Evolutionary conservation across 106 monocot species (phyloP), one percentile per base, ranked within the genome.

Genomic region (Hemerocallis citrina): DNA sequence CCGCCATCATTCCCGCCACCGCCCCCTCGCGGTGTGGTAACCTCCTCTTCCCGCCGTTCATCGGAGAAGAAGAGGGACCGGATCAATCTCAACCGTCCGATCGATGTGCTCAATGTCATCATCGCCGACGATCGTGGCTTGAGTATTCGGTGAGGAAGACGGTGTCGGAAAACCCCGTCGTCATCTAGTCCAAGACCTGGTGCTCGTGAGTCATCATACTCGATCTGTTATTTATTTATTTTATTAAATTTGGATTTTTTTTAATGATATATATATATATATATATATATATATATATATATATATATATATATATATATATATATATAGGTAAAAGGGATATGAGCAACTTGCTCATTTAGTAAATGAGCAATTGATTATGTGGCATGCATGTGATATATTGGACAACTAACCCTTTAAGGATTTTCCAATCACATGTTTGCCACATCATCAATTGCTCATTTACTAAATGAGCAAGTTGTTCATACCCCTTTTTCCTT

Each of bases 171-270:
- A 81, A 92, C 62, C 82, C 98, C 29, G 77, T 92, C 4, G 98
- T 98, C 16, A 75, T 98, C 50, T 98, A 98, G 72, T 98, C 98
- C 63, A 98, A 98, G 75, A 82, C 88, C 30, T 85, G 98, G 98
- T 98, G 98, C 77, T 92, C 92, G 98, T 98, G 61, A 82, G 98
- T 82, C 36, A 22, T 50, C 20, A 5, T 20, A 1, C 49, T 50
- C 25, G 24, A 25, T 50, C 46, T 47, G 20, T 20, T 6, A 17
- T 58, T 58, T 17, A 10, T n/a, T n/a, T n/a, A n/a, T n/a, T n/a
- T n/a, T n/a, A n/a, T n/a, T n/a, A n/a, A n/a, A n/a, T n/a, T 36
- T 57, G 3, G 5, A 15, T 56, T 56, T 10, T 56, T 19, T 29
- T 27, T 29, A 13, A 54, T n/a, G n/a, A n/a, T n/a, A n/a, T n/a